Percentiles rank a stretch among this genome's conserved stretches.
Conservation (phyloP, 2,329 filamentous ascomycete genomes). For the Tolypocladium guangdongense region DNA sequence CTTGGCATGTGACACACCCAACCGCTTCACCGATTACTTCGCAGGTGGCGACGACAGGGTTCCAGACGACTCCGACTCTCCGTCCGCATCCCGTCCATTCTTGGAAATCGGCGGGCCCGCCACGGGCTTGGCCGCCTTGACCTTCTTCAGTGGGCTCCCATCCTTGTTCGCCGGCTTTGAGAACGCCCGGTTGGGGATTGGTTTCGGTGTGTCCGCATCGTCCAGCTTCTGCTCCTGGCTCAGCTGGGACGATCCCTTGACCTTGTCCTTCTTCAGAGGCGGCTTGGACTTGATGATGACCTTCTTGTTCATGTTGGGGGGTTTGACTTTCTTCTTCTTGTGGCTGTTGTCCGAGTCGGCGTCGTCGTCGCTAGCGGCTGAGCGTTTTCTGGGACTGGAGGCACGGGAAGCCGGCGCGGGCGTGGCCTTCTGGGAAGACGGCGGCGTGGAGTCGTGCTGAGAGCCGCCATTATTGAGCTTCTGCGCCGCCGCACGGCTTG, state of each 20-base stretch:
- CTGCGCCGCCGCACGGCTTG: conserved; percentile 49
- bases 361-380: conserved; percentile 41
- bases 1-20: not conserved
- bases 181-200: conserved; percentile 10
- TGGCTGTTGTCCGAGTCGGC: conserved; percentile 37
- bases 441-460: conserved; percentile 46
- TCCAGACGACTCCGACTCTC: conserved; percentile 45
- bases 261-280: conserved; percentile 42
- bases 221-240: conserved; percentile 35
- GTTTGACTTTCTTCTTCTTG: conserved; percentile 51
- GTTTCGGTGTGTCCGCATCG: conserved; percentile 13
- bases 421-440: conserved; percentile 52
- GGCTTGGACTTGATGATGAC: conserved; percentile 44
- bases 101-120: conserved; percentile 39
- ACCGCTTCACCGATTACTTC: conserved; percentile 1
- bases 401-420: conserved; percentile 43
- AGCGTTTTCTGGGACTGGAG: conserved; percentile 45
- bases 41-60: conserved; percentile 42
- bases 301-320: conserved; percentile 34
- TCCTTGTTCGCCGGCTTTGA: conserved; percentile 25
- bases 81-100: conserved; percentile 37
- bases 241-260: conserved; percentile 38
- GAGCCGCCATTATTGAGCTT: conserved; percentile 51
- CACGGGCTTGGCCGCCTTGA: conserved; percentile 34
- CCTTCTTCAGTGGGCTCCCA: conserved; percentile 30